Base-by-base conservation (phyloP, 2,329 filamentous ascomycete species). In the Xylariaceae sp. region DNA sequence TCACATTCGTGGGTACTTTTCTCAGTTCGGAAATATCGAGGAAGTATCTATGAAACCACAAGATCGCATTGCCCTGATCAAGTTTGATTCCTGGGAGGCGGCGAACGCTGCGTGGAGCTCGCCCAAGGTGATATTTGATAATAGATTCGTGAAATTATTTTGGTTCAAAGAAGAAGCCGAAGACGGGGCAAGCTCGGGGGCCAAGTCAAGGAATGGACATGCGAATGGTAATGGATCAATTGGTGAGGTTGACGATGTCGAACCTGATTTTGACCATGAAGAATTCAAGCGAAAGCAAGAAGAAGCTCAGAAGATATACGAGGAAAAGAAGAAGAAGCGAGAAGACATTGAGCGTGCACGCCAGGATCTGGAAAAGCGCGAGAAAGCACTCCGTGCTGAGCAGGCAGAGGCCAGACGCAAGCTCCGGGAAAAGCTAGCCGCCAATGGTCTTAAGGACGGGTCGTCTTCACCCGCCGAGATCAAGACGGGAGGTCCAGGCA, bases 141-240 rank as follows among this genome's bases (percentile, higher is more conserved):
- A 91, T 52, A 74, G 87, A 9, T 93, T 93, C 53, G 87, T 93
- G 37, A 90, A 89, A 54, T 83, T 91, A 0, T 89, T 84, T 54
- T 91, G 87, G 87, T 75, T 80, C 57, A 83, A 79, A 52, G 73
- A 76, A 4, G 72, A 74, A 32, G 56, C 55, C 3, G 45, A 63
- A 11, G 57, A 61, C 2, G 48, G 54, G 39, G 24, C 50, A 26
- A n/a, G 51, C 37, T 38, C 56, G 19, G 48, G 56, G 35, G 61
- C 54, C 13, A 59, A 61, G 13, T 39, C 32, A 13, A 54, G 57
- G 29, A 64, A 65, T 22, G 57, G 53, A 2, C 24, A 52, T 3
- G 35, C 51, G 15, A 56, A 59, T 41, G 54, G 55, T n/a, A 32
- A 36, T n/a, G 37, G 43, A 2, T 33, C 42, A 9, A 32, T 32